Base-by-base conservation (phyloP, 306 rosid species). In the Quercus alba region DNA sequence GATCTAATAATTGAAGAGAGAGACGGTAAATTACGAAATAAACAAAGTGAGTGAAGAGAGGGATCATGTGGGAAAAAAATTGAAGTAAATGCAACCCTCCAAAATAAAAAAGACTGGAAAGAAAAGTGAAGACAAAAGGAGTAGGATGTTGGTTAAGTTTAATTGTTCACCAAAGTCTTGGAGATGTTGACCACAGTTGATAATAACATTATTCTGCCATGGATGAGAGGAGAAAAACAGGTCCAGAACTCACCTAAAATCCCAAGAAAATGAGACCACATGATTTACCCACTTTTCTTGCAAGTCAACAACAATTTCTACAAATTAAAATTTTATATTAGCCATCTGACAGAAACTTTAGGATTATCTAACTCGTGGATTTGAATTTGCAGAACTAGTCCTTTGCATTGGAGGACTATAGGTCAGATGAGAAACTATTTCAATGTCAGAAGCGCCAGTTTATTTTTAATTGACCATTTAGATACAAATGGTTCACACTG, bases 281-380 rank as follows among this genome's bases (percentile, higher is more conserved):
- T 19, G 3, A 33, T 49, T 76, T 25, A 30, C 75, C 75, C 38
- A 76, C 81, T 76, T 76, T 35, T 66, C 64, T 46, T 46, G 51
- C 73, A 73, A 78, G 78, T 63, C 85, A 82, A 77, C 73, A 18
- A 38, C 63, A 72, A 71, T 49, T 82, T 69, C 69, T 35, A 17
- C 72, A 35, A n/a, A 19, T 19, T 19, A 66, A 19, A 18, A 7
- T 58, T 66, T 68, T 68, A 8, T 68, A 35, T 68, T 35, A n/a
- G 52, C 17, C 17, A 31, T n/a, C 18, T 68, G 52, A 68, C 20
- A 4, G 17, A 35, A 59, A 20, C 25, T 67, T n/a, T 31, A 3
- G 52, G 52, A 10, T 64, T 33, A 35, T 18, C 26, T 35, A 68
- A n/a, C 21, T 31, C 11, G 52, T 28, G 52, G 70, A 7, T 15